These are phyloP conservation scores for Apostasia shenzhenica DNA, from an alignment of 106 monocot genomes.

Conservation along the genomic window DNA sequence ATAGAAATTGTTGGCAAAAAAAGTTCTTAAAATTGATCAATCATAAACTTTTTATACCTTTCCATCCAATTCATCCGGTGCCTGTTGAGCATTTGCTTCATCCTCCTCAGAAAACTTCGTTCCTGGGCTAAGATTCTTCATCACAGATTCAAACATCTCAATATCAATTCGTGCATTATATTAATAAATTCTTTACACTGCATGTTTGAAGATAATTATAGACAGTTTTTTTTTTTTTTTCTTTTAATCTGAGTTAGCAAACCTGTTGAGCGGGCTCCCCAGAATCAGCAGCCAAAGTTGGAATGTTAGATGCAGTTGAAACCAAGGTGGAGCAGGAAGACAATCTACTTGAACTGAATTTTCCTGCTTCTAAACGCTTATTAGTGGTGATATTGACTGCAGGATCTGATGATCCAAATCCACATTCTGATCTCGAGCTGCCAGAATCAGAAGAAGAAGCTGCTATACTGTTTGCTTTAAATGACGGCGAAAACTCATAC, in stretches of 20 bases:
- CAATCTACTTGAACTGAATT: conserved; percentile 16
- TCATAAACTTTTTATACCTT: conserved; percentile 44
- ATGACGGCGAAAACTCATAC: conserved; percentile 48
- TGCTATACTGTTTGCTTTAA: conserved; percentile 23
- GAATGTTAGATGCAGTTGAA: conserved; percentile 3
- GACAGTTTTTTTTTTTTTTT: no score
- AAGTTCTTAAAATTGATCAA: not conserved
- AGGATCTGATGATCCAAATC: conserved; percentile 19
- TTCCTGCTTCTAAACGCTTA: conserved; percentile 1
- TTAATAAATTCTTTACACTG: no score
- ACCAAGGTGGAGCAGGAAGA: conserved; percentile 16
- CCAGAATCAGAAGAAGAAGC: not conserved
- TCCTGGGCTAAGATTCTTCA: conserved; percentile 91
- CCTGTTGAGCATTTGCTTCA: conserved; percentile 79
- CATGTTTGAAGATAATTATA: no score
- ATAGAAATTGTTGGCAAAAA: not conserved
- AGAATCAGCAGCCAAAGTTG: conserved; percentile 48
- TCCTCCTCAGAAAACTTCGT: conserved; percentile 90
- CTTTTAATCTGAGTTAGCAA: conserved; percentile 1
- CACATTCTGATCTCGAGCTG: conserved; percentile 21
- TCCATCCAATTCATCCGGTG: conserved; percentile 72
- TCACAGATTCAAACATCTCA: conserved; percentile 93
- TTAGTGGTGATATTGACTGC: not conserved
- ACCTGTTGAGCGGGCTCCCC: conserved; percentile 86
- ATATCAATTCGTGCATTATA: not conserved